Conservation (phyloP, 2,329 filamentous ascomycete genomes). For the Cladosporium velox region DNA sequence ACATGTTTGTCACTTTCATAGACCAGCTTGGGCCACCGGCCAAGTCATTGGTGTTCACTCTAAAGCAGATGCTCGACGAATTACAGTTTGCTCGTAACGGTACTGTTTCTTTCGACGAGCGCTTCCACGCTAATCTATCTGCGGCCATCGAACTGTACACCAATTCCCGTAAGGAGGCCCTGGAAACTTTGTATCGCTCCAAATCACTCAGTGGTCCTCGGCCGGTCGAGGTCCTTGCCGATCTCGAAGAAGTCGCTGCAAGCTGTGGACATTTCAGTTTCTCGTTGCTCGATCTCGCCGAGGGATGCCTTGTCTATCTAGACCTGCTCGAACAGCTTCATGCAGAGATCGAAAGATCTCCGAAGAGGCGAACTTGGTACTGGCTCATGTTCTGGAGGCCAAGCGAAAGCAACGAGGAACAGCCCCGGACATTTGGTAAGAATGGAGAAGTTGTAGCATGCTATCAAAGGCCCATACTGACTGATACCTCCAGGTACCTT, state of each 20-base stretch:
- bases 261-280: constrained; percentile 97
- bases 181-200: constrained; percentile 76
- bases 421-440: constrained; percentile 13
- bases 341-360: constrained; percentile 62
- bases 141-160: constrained; percentile 82
- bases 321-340: constrained; percentile 85
- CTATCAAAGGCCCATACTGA: constrained; percentile 17
- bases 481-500: constrained; percentile 17
- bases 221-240: constrained; percentile 70
- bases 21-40: constrained; percentile 86
- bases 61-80: constrained; percentile 85
- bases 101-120: constrained; percentile 70
- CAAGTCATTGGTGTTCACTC: constrained; percentile 90
- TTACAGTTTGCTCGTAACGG: constrained; percentile 65
- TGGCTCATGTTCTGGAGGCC: constrained; percentile 79
- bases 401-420: background rate
- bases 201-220: constrained; percentile 48
- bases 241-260: constrained; percentile 96
- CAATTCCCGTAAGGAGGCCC: constrained; percentile 70
- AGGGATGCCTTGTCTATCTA: constrained; percentile 82
- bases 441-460: background rate
- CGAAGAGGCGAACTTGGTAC: constrained; percentile 69
- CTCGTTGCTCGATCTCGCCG: constrained; percentile 84
- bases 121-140: constrained; percentile 76
- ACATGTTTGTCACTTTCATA: constrained; percentile 93